Percentiles rank a stretch among this genome's conserved stretches.
phyloP scores from a whole-genome alignment of 2,329 filamentous ascomycete genomes.

The Fusarium sp. region DNA sequence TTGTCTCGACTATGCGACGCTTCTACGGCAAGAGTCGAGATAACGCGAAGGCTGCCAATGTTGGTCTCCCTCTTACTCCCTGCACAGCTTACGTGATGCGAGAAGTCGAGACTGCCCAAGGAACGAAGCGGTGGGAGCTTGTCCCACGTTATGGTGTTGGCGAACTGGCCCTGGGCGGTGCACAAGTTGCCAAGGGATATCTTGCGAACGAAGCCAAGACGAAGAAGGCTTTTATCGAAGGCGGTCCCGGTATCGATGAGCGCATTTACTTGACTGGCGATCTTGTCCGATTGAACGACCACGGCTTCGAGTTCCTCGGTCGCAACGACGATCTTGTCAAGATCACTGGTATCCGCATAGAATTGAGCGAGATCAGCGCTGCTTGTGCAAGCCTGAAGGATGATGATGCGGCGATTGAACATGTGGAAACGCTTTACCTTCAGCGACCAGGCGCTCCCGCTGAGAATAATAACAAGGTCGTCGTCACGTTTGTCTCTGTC shows the following conservation, averaged over 20 bases:
- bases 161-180: slow-evolving; percentile 18
- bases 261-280: slow-evolving; percentile 29
- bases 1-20: slow-evolving; percentile 25
- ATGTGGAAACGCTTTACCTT: slow-evolving; percentile 23
- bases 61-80: slow-evolving; percentile 14
- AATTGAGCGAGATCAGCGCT: slow-evolving; percentile 31
- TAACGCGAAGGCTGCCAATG: slow-evolving; percentile 22
- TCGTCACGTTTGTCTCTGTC: slow-evolving; percentile 25
- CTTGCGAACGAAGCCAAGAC: slow-evolving; percentile 27
- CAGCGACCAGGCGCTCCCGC: not conserved
- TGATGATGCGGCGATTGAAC: slow-evolving; percentile 7
- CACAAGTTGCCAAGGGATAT: slow-evolving; percentile 28
- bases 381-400: slow-evolving; percentile 28
- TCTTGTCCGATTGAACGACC: slow-evolving; percentile 26
- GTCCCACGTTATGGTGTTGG: slow-evolving; percentile 29
- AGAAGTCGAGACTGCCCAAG: not conserved
- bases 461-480: slow-evolving; percentile 16
- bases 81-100: slow-evolving; percentile 29
- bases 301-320: slow-evolving; percentile 29
- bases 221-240: slow-evolving; percentile 20
- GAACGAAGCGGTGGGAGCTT: slow-evolving; percentile 17
- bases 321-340: slow-evolving; percentile 31
- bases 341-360: slow-evolving; percentile 25
- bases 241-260: slow-evolving; percentile 19
- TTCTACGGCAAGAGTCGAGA: slow-evolving; percentile 26